These are phyloP conservation scores for Suhomyces bolitotheri DNA, from an alignment of 1,139 yeast species.

Conservation along the genomic window DNA sequence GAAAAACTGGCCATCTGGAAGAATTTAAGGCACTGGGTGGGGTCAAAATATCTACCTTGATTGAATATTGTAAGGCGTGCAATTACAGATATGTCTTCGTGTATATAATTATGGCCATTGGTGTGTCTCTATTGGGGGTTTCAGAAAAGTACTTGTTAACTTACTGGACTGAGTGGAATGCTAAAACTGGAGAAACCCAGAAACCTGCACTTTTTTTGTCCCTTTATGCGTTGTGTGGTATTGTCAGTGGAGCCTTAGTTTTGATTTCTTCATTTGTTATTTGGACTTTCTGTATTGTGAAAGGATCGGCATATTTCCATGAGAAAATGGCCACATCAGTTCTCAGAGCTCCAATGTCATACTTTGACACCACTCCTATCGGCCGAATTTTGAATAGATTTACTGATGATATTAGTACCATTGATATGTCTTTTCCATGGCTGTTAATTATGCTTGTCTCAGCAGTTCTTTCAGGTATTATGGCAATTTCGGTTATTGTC, in stretches of 20 bases:
- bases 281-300: slow-evolving; percentile 30
- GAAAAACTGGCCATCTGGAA: slow-evolving; percentile 22
- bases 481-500: slow-evolving; percentile 24
- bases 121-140: slow-evolving; percentile 20
- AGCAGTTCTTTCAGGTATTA: slow-evolving; percentile 15
- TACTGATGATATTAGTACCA: slow-evolving; percentile 28
- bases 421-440: slow-evolving; percentile 31
- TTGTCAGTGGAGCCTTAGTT: slow-evolving; percentile 25
- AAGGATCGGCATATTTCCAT: slow-evolving; percentile 28
- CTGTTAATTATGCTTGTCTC: slow-evolving; percentile 22
- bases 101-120: slow-evolving; percentile 22
- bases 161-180: slow-evolving; percentile 29
- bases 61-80: slow-evolving; percentile 30
- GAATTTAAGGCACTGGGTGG: slow-evolving; percentile 28
- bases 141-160: slow-evolving; percentile 27
- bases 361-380: slow-evolving; percentile 34
- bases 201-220: slow-evolving; percentile 21
- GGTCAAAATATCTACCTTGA: slow-evolving; percentile 25
- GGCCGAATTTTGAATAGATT: slow-evolving; percentile 34
- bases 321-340: slow-evolving; percentile 28
- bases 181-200: slow-evolving; percentile 22
- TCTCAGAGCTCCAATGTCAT: slow-evolving; percentile 33
- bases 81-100: slow-evolving; percentile 25
- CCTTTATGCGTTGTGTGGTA: slow-evolving; percentile 23
- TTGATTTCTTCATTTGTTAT: slow-evolving; percentile 26